Evolutionary conservation across 345 rosid genomes (phyloP).

Genomic region (Lenwebbia sp.): DNA sequence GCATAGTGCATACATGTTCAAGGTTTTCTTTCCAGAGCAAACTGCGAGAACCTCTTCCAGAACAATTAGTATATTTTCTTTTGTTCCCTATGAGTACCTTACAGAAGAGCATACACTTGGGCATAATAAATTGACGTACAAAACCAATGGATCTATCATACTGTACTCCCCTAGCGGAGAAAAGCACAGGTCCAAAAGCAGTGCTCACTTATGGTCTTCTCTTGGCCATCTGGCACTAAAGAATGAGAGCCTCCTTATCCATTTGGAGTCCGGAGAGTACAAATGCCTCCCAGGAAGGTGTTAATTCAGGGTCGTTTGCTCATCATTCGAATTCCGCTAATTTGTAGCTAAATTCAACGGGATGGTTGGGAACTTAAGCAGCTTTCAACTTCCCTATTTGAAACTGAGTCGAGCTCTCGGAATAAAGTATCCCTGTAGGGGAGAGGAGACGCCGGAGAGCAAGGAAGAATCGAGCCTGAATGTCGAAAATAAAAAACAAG

Average conservation of each 20-base stretch:
- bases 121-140: neutral
- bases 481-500: neutral
- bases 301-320: neutral
- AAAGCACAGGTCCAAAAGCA: neutral
- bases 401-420: constrained; percentile 6
- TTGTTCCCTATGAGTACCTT: neutral
- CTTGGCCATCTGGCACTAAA: neutral
- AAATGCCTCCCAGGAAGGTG: neutral
- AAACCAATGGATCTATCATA: neutral
- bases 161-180: neutral
- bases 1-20: neutral
- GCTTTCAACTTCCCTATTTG: constrained; percentile 17
- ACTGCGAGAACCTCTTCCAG: neutral
- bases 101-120: neutral
- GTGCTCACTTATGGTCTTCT: neutral
- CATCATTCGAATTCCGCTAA: neutral
- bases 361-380: neutral
- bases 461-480: constrained; percentile 33
- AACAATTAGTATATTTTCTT: neutral
- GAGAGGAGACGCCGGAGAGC: constrained; percentile 36
- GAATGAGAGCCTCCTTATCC: neutral
- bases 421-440: constrained; percentile 30
- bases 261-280: neutral
- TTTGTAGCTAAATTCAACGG: neutral
- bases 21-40: neutral